Evolutionary conservation across 108 stramenopile species (phyloP).

Genomic region (Mayamaea pseudoterrestris): DNA sequence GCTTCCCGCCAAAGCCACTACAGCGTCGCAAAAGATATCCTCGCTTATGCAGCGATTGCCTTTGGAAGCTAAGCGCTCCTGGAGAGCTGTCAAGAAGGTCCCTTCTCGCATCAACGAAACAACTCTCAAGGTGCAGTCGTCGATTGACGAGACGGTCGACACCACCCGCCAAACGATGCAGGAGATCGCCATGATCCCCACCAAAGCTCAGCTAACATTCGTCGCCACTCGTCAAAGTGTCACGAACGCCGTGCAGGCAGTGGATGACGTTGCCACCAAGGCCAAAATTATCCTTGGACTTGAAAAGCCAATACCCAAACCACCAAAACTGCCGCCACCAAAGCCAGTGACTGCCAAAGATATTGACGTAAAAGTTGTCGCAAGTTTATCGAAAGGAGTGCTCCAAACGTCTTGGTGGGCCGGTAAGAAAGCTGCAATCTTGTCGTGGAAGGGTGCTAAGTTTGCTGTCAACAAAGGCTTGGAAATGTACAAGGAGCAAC

Average conservation of each 20-base stretch:
- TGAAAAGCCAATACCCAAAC: conserved; percentile 22
- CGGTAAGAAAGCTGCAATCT: not conserved
- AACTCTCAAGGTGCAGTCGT: not conserved
- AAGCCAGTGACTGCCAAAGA: not conserved
- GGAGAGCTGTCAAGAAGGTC: no score
- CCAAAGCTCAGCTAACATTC: conserved; percentile 3
- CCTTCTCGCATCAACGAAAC: not conserved
- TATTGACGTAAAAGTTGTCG: not conserved
- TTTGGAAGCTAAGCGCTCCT: no score
- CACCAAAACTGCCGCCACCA: conserved; percentile 14
- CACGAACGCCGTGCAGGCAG: not conserved
- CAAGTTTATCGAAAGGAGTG: not conserved
- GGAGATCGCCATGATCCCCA: conserved; percentile 6
- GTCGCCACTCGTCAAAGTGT: conserved; percentile 8
- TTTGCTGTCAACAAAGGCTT: no score
- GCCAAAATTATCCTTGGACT: conserved; percentile 17
- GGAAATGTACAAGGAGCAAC: no score
- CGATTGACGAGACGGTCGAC: not conserved
- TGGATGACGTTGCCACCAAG: conserved; percentile 7
- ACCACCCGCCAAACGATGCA: not conserved
- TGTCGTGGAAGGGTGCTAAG: no score
- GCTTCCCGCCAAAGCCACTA: no score
- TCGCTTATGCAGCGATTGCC: no score
- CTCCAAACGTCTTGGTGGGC: not conserved
- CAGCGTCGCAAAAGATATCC: no score